These are phyloP conservation scores for Eutypa lata DNA, from an alignment of 2,329 filamentous ascomycete species.

Conservation along the genomic window DNA sequence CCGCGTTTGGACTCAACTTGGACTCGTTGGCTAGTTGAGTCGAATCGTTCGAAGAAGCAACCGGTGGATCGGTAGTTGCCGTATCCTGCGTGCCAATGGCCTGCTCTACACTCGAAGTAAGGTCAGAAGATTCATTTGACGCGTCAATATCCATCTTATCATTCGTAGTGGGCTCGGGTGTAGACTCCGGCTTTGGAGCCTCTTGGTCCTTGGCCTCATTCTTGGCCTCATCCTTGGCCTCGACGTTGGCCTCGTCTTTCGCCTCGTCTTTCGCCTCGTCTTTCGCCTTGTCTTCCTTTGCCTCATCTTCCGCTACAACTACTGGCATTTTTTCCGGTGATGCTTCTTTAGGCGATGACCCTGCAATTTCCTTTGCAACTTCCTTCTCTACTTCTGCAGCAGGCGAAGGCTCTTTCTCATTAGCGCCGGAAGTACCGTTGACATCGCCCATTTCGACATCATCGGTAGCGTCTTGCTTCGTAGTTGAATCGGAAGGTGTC, in stretches of 20 bases:
- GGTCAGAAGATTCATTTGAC: slow-evolving; percentile 16
- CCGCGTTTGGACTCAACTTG: slow-evolving; percentile 24
- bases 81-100: slow-evolving; percentile 20
- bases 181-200: slow-evolving; percentile 1
- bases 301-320: too few relatives aligned
- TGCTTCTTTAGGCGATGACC: slow-evolving; percentile 1
- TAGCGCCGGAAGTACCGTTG: slow-evolving; percentile 9
- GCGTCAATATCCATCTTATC: slow-evolving; percentile 29
- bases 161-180: slow-evolving; percentile 3
- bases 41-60: slow-evolving; percentile 25
- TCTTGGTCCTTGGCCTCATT: slow-evolving; percentile 11
- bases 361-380: slow-evolving; percentile 2
- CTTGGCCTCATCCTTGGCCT: too few relatives aligned
- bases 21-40: slow-evolving; percentile 28
- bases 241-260: too few relatives aligned
- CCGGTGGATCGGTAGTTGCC: slow-evolving; percentile 16
- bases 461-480: not conserved
- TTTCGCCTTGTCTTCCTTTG: too few relatives aligned
- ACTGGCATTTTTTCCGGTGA: slow-evolving; percentile 4
- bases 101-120: slow-evolving; percentile 17
- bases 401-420: slow-evolving; percentile 3
- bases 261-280: too few relatives aligned
- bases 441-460: slow-evolving; percentile 17
- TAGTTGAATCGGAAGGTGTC: slow-evolving; percentile 8
- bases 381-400: not conserved